These are phyloP conservation scores for Rhodomyrtus psidioides DNA, from an alignment of 441 rosid genomes.

Conservation along the genomic window DNA sequence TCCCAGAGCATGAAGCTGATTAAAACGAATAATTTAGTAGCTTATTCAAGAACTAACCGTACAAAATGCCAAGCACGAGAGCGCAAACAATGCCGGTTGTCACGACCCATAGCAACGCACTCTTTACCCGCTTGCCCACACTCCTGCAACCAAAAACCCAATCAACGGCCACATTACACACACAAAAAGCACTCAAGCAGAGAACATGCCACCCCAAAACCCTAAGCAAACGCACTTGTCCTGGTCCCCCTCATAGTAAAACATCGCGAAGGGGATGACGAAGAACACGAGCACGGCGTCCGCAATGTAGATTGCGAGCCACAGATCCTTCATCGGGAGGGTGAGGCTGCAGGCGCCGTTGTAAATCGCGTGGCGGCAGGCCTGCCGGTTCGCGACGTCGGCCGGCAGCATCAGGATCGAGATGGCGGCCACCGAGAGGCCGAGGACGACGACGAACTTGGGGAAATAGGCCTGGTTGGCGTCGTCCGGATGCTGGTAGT, in stretches of 20 bases:
- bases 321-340: slow-evolving; percentile 91
- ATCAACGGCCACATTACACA: not conserved
- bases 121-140: slow-evolving; percentile 79
- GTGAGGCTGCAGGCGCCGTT: slow-evolving; percentile 92
- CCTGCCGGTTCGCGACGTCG: slow-evolving; percentile 94
- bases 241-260: slow-evolving; percentile 97
- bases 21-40: not conserved
- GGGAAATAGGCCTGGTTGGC: slow-evolving; percentile 98
- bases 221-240: slow-evolving; percentile 47
- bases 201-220: not conserved
- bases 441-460: slow-evolving; percentile 85
- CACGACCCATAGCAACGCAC: slow-evolving; percentile 80
- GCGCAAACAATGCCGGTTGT: slow-evolving; percentile 77
- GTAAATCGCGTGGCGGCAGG: slow-evolving; percentile 80
- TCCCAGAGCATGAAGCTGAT: not conserved
- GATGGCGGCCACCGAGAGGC: slow-evolving; percentile 80
- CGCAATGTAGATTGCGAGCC: slow-evolving; percentile 85
- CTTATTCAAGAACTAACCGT: slow-evolving; percentile 45
- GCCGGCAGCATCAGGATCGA: slow-evolving; percentile 98
- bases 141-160: slow-evolving; percentile 41
- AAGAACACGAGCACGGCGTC: slow-evolving; percentile 92
- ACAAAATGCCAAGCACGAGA: slow-evolving; percentile 84
- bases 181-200: not conserved
- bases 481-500: slow-evolving; percentile 96
- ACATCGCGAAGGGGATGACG: slow-evolving; percentile 95